Conservation (phyloP, 2,329 filamentous ascomycete genomes). For the Podosphaera leucotricha region DNA sequence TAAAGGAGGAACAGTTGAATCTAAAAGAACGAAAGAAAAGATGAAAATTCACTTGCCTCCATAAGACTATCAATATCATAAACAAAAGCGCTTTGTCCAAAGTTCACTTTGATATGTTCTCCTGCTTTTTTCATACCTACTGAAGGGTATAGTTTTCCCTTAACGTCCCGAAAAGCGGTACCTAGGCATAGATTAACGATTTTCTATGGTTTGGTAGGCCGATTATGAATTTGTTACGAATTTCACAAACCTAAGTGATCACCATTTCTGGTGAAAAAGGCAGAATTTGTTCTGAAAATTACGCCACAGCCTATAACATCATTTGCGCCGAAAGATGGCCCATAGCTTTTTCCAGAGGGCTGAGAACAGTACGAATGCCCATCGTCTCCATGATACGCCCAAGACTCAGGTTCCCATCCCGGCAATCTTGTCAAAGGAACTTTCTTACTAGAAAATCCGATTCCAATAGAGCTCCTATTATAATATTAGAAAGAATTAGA, state of each 20-base stretch:
- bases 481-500: constrained; percentile 4
- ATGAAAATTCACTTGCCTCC: constrained; percentile 28
- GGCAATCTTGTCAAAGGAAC: constrained; percentile 31
- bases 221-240: background rate
- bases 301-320: constrained; percentile 42
- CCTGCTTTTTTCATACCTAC: constrained; percentile 41
- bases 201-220: background rate
- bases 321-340: constrained; percentile 27
- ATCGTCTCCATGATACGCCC: constrained; percentile 47
- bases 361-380: constrained; percentile 35
- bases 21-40: constrained; percentile 3
- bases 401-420: constrained; percentile 45
- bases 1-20: background rate
- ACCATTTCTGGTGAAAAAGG: constrained; percentile 49
- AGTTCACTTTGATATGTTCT: constrained; percentile 39
- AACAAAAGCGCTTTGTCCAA: constrained; percentile 54
- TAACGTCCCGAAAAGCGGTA: constrained; percentile 43
- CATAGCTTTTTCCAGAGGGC: constrained; percentile 32
- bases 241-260: constrained; percentile 24
- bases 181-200: constrained; percentile 22
- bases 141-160: constrained; percentile 39
- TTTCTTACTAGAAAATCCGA: constrained; percentile 34
- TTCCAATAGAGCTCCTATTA: constrained; percentile 31
- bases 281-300: constrained; percentile 37
- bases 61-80: constrained; percentile 83